Base-by-base conservation (phyloP, 1,139 yeast genomes). In the Debaryomyces subglobosus region DNA sequence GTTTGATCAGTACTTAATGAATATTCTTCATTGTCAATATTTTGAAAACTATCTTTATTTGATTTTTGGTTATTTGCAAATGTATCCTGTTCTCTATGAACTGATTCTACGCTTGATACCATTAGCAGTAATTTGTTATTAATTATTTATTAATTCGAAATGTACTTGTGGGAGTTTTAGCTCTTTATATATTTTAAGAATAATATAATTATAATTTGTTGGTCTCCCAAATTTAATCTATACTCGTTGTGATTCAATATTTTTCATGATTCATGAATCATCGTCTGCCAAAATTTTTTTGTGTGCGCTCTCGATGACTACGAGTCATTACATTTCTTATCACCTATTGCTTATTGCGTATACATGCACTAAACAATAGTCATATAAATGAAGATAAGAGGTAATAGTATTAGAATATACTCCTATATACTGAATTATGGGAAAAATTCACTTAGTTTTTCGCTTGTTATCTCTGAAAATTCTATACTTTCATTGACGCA, bases 401-500 rank as follows among this genome's bases (percentile, higher is more conserved):
- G 5, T 9, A 30, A 7, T 2, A 13, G 8, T 6, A 4, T 8
- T n/a, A 13, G 15, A 8, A 13, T 8, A 34, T 18, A 16, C 18
- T 18, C 3, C 12, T 34, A 18, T 9, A 12, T 8, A 12, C 3
- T 16, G 9, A 18, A 16, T 16, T 34, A 42, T 12, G 25, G 43
- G 15, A 39, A 30, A 32, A 44, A 12, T 21, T 45, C 48, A 24
- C 35, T 36, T 20, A 47, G 18, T 32, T 15, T 48, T 5, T 47
- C 44, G 7, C 48, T 16, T 2, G 85, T 79, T 10, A 79, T 67
- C 5, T 64, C 58, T 6, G 85, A 79, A 61, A 82, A 80, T 60
- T 73, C 75, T 33, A 70, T 72, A 56, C 80, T 79, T 54, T 81
- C 82, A 46, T 73, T 68, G 6, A 83, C 78, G 58, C 87, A 82